Evolutionary conservation across 106 monocot species (phyloP), one percentile per base, ranked within the genome.

Genomic region (Narthecium ossifragum): DNA sequence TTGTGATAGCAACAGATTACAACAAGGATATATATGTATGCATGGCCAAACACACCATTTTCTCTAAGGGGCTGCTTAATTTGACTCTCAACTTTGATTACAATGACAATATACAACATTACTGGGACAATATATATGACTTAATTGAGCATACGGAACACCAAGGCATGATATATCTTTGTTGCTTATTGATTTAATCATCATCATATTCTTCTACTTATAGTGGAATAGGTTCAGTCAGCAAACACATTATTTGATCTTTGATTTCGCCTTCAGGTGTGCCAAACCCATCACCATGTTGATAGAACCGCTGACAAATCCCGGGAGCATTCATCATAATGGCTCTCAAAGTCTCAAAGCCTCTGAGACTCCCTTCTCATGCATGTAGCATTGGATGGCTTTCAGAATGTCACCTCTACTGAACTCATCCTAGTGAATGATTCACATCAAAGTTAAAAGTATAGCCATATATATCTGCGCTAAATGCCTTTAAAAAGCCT

Each of bases 361-460:
- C 20, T 73, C 73, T 46, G 66, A 53, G 18, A 61, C 60, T 4
- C 30, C 39, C 22, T 54, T 60, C 34, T 73, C 66, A 21, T 66
- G 12, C 73, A 73, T 73, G 50, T 73, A 66, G 23, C 73, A 73
- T 22, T 66, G 66, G 9, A 73, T 73, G 9, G 53, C 40, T 28
- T 59, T 66, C 13, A 36, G 25, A 13, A 62, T 45, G 27, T 70
- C 70, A 4, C 61, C 61, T 21, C 54, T 41, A 14, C 55, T 21
- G 5, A 66, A 4, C 60, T 73, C 73, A 0, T 15, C 53, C 66
- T 66, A 3, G 12, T 6, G 57, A 21, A 18, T n/a, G n/a, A n/a
- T n/a, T n/a, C n/a, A 36, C n/a, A 51, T 26, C 26, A 27, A 21
- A 6, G 21, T 36, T 23, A 41, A 13, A 57, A n/a, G 40, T 1